These are phyloP conservation scores for Mortierella sp. DNA, from an alignment of 371 early-diverging fungal genomes.

Conservation along the genomic window DNA sequence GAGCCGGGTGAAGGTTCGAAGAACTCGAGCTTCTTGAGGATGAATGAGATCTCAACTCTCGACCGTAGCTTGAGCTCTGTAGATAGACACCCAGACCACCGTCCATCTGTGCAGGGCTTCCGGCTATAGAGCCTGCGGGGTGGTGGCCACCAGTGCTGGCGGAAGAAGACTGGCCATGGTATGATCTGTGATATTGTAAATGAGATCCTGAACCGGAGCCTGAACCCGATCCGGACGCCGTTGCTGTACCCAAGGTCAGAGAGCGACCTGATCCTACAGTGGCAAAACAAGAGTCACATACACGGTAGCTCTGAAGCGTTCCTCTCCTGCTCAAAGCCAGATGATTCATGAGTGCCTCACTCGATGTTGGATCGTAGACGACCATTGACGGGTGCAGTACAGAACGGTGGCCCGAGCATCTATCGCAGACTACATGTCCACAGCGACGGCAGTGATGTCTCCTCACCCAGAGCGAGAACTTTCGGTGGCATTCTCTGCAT, in stretches of 20 bases:
- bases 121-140: background rate
- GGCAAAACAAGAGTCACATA: slow-evolving; percentile 67
- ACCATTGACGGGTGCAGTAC: slow-evolving; percentile 63
- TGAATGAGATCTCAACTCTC: slow-evolving; percentile 24
- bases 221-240: slow-evolving; percentile 13
- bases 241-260: slow-evolving; percentile 4
- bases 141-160: background rate
- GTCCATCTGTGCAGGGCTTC: slow-evolving; percentile 12
- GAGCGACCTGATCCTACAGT: slow-evolving; percentile 22
- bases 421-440: slow-evolving; percentile 84
- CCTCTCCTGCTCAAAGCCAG: slow-evolving; percentile 49
- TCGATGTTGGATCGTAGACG: slow-evolving; percentile 63
- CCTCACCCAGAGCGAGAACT: slow-evolving; percentile 74
- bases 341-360: slow-evolving; percentile 55
- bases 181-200: slow-evolving; percentile 9
- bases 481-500: slow-evolving; percentile 74
- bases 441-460: slow-evolving; percentile 91
- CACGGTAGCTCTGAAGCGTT: slow-evolving; percentile 66
- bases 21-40: slow-evolving; percentile 53
- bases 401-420: slow-evolving; percentile 71
- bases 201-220: slow-evolving; percentile 14
- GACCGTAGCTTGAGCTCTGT: slow-evolving; percentile 14
- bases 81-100: slow-evolving; percentile 18
- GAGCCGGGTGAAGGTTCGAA: slow-evolving; percentile 33
- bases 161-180: slow-evolving; percentile 13